Percentiles rank a stretch among this genome's conserved stretches.
phyloP scores from a whole-genome alignment of 2,329 filamentous ascomycete genomes.

The Ceratocystiopsis brevicomis region DNA sequence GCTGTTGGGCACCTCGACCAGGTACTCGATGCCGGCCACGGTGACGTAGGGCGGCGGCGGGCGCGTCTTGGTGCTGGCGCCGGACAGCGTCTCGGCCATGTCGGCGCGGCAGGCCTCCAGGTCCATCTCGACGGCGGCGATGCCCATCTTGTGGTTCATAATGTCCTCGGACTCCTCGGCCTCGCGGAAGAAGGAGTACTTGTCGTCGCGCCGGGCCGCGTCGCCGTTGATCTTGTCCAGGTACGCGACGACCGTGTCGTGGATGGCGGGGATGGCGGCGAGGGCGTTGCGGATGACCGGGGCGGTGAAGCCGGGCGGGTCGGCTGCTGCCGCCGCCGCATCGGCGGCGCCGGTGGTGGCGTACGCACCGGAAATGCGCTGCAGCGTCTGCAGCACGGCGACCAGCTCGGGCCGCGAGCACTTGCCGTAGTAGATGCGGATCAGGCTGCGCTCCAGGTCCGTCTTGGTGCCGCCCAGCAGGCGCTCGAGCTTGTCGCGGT shows the following conservation, averaged over 20 bases:
- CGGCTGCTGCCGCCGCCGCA: slow-evolving; percentile 18
- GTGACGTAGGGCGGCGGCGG: slow-evolving; percentile 56
- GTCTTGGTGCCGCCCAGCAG: slow-evolving; percentile 49
- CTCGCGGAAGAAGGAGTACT: slow-evolving; percentile 83
- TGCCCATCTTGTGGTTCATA: slow-evolving; percentile 71
- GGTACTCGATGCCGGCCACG: slow-evolving; percentile 78
- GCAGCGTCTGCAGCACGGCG: slow-evolving; percentile 66
- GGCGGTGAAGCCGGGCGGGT: slow-evolving; percentile 53
- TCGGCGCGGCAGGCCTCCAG: slow-evolving; percentile 56
- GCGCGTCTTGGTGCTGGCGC: slow-evolving; percentile 27
- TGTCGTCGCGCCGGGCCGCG: slow-evolving; percentile 73
- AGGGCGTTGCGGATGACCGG: slow-evolving; percentile 52
- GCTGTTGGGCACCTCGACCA: slow-evolving; percentile 75
- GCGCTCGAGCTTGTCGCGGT: slow-evolving; percentile 54
- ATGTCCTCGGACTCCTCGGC: slow-evolving; percentile 78
- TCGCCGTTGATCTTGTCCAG: slow-evolving; percentile 72
- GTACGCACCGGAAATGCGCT: slow-evolving; percentile 64
- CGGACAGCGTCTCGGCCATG: slow-evolving; percentile 46
- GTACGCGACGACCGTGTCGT: slow-evolving; percentile 51
- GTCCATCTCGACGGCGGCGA: slow-evolving; percentile 80
- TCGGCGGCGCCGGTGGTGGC: slow-evolving; percentile 26
- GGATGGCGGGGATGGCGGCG: slow-evolving; percentile 55
- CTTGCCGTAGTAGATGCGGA: slow-evolving; percentile 94
- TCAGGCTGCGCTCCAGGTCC: slow-evolving; percentile 82
- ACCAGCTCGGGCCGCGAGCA: slow-evolving; percentile 80